A percentile compares a stretch with the other conserved stretches of the same genome.
These are phyloP conservation scores for Aureobasidium sp. DNA, from an alignment of 2,329 filamentous ascomycete genomes.

Conservation along the genomic window DNA sequence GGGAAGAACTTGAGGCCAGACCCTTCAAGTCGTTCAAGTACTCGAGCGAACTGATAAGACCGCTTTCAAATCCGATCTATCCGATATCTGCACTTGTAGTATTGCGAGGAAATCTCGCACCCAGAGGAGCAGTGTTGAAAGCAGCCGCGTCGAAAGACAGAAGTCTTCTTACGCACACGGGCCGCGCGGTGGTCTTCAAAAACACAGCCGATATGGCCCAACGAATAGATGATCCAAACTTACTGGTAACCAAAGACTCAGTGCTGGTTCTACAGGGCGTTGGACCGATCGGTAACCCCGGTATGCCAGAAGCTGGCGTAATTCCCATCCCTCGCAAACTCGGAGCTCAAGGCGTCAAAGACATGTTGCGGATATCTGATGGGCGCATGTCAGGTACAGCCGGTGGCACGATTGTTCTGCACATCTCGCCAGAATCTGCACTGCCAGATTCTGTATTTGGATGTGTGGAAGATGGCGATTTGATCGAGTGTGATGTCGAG, in stretches of 20 bases:
- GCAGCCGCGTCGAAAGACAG: slow-evolving; percentile 45
- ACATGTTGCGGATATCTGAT: slow-evolving; percentile 50
- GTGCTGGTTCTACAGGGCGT: slow-evolving; percentile 45
- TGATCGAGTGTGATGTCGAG: slow-evolving; percentile 42
- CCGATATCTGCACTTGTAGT: slow-evolving; percentile 40
- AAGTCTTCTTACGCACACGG: slow-evolving; percentile 38
- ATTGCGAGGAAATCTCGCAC: slow-evolving; percentile 43
- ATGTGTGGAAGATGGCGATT: slow-evolving; percentile 42
- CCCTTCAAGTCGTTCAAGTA: slow-evolving; percentile 38
- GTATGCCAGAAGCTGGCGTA: slow-evolving; percentile 48
- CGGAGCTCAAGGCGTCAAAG: slow-evolving; percentile 39
- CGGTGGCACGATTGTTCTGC: slow-evolving; percentile 48
- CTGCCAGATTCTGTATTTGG: slow-evolving; percentile 43
- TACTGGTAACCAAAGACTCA: slow-evolving; percentile 39
- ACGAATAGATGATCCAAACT: slow-evolving; percentile 40
- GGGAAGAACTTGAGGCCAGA: slow-evolving; percentile 38
- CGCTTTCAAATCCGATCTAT: slow-evolving; percentile 40
- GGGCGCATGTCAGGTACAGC: slow-evolving; percentile 51
- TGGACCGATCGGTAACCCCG: slow-evolving; percentile 45
- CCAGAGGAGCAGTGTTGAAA: slow-evolving; percentile 44
- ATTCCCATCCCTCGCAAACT: slow-evolving; percentile 47
- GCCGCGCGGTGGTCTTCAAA: slow-evolving; percentile 43
- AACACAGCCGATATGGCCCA: slow-evolving; percentile 41
- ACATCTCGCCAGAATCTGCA: slow-evolving; percentile 47
- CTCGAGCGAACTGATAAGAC: slow-evolving; percentile 38